Conservation (phyloP, 768 basidiomycete species). For the Hortiboletus campestris region DNA sequence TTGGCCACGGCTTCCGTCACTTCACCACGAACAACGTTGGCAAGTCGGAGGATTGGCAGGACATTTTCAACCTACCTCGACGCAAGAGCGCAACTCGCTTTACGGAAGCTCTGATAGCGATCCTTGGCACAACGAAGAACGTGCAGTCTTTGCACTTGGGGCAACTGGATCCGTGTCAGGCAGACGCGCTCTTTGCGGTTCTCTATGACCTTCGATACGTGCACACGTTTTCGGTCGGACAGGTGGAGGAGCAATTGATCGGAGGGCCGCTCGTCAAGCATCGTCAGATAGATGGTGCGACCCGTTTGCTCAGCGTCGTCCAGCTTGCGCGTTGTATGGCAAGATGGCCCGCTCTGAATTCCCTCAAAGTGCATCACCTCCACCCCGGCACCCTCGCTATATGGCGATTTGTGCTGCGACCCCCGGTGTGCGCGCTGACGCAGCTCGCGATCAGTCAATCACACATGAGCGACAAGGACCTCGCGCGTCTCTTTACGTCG, state of each 20-base stretch:
- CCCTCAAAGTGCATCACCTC: conserved; percentile 16
- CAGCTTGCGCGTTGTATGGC: conserved; percentile 21
- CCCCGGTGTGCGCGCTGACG: conserved; percentile 17
- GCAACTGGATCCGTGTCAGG: conserved; percentile 10
- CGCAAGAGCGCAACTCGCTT: conserved; percentile 2
- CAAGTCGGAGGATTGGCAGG: not conserved
- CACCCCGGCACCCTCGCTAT: conserved; percentile 10
- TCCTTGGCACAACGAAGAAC: conserved; percentile 19
- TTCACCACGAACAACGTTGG: conserved; percentile 20
- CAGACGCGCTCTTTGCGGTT: conserved; percentile 7
- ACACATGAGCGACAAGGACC: conserved; percentile 18
- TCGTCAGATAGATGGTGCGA: not conserved
- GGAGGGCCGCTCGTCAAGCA: not conserved
- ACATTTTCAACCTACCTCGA: not conserved
- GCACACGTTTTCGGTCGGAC: conserved; percentile 13
- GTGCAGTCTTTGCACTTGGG: conserved; percentile 13
- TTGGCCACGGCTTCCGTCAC: conserved; percentile 10
- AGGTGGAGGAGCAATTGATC: not conserved
- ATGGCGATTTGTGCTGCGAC: conserved; percentile 14
- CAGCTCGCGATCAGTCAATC: conserved; percentile 18
- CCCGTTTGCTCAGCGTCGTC: conserved; percentile 7
- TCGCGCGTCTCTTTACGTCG: conserved; percentile 11
- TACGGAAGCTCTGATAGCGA: conserved; percentile 16
- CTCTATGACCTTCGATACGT: conserved; percentile 13
- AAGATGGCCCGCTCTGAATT: conserved; percentile 14